Evolutionary conservation across 148 eudicot species (phyloP), one percentile per base, ranked within the genome.

Genomic region (Fallopia convolvulus): DNA sequence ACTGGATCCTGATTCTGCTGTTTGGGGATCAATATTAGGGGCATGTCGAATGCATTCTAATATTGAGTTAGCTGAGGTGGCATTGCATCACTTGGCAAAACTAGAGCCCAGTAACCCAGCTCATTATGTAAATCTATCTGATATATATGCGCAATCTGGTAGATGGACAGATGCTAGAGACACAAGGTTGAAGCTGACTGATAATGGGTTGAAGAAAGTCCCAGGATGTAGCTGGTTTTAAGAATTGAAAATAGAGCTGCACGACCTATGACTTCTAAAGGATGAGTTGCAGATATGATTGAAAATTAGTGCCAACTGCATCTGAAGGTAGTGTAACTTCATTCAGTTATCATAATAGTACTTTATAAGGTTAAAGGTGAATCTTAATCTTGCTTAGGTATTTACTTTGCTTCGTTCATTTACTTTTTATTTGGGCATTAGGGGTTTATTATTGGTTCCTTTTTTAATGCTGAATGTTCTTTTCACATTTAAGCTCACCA

Each of bases 191-290:
- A 85, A 83, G 80, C 80, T 86, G 78, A 81, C 26, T 47, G 88
- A 81, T 75, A 78, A 75, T 50, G 91, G 95, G 44, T 80, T 89
- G 50, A 84, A 81, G 79, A 91, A 86, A 84, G 80, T 40, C 36
- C 87, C 95, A n/a, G 95, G 92, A 36, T 82, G 82, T 80, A 91
- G 92, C 84, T 90, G 95, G 92, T 81, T 84, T 77, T 84, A 78
- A 56, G 26, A 36, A 30, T 5, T 44, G 4, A 23, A 23, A 66
- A 36, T 13, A 61, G 72, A 68, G 21, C 2, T 68, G 36, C 72
- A 36, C 72, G 7, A 65, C 36, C 15, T 61, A 61, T n/a, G 36
- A 9, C 42, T 32, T 14, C 8, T 23, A 26, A 26, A 12, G 17
- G 39, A 63, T 30, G 30, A 63, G 39, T 30, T 63, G 70, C 70